A percentile compares a stretch with the other conserved stretches of the same genome.
Evolutionary conservation across 768 basidiomycete genomes (phyloP).

Genomic region (Mycena olivaceomarginata): DNA sequence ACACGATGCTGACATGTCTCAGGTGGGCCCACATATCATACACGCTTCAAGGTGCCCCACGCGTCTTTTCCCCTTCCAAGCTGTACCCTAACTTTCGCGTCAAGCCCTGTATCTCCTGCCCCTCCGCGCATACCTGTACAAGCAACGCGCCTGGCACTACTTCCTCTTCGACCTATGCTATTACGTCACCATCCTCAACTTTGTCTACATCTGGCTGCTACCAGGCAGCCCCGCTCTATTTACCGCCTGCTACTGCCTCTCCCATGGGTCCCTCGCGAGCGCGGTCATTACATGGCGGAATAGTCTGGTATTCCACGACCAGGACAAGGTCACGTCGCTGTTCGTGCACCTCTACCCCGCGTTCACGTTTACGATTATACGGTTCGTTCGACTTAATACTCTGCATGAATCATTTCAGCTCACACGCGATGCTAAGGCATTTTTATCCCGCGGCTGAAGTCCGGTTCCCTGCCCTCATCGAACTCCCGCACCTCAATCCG

Average conservation of each 20-base stretch:
- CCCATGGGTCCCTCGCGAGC: constrained; percentile 92
- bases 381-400: constrained; percentile 65
- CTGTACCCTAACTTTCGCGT: background rate
- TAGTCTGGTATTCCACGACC: constrained; percentile 97
- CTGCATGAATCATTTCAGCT: background rate
- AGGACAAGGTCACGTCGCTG: constrained; percentile 96
- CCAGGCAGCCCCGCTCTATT: constrained; percentile 88
- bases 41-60: constrained; percentile 71
- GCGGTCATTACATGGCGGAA: constrained; percentile 99
- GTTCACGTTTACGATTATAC: constrained; percentile 92
- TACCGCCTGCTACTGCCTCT: constrained; percentile 94
- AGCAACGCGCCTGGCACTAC: constrained; percentile 93
- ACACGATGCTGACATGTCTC: constrained; percentile 38
- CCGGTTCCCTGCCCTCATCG: constrained; percentile 90
- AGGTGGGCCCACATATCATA: constrained; percentile 95
- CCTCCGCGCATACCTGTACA: constrained; percentile 89
- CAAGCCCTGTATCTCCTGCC: constrained; percentile 85
- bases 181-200: constrained; percentile 93
- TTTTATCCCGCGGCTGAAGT: constrained; percentile 87
- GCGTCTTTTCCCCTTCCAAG: background rate
- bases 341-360: constrained; percentile 98
- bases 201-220: constrained; percentile 94
- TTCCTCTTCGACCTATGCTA: constrained; percentile 96
- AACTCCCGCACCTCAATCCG: constrained; percentile 84
- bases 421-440: constrained; percentile 72